phyloP scores from a whole-genome alignment of 2,329 filamentous ascomycete genomes.

The Ophiostoma himal-ulmi region DNA sequence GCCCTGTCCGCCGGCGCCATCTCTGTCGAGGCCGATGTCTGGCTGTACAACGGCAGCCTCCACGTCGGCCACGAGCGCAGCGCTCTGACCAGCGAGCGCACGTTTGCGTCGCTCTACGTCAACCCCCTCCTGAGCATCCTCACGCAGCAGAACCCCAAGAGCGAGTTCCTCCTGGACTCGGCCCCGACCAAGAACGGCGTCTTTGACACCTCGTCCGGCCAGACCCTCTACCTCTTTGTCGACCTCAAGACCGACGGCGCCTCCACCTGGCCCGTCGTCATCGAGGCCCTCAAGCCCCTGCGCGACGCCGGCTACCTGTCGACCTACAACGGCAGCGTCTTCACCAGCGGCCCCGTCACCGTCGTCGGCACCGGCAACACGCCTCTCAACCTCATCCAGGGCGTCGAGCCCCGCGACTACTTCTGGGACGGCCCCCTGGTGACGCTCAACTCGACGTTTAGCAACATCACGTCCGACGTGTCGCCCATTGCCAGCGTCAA shows the following conservation, averaged over 20 bases:
- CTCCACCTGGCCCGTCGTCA: conserved; percentile 2
- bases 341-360: conserved; percentile 9
- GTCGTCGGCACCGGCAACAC: conserved; percentile 15
- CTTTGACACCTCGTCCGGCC: conserved; percentile 8
- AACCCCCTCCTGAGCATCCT: conserved; percentile 5
- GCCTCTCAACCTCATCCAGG: conserved; percentile 9
- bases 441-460: conserved; percentile 8
- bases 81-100: conserved; percentile 6
- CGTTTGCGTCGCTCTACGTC: conserved; percentile 9
- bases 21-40: conserved; percentile 13
- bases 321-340: conserved; percentile 3
- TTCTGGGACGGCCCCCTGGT: conserved; percentile 12
- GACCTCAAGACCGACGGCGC: conserved; percentile 15
- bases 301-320: conserved; percentile 13
- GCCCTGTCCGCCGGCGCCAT: conserved; percentile 14
- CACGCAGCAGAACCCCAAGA: conserved; percentile 10
- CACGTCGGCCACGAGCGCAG: conserved; percentile 13
- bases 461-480: conserved; percentile 9
- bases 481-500: conserved; percentile 11
- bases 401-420: conserved; percentile 11
- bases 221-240: conserved; percentile 17
- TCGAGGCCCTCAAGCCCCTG: conserved; percentile 11
- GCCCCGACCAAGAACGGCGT: conserved; percentile 5
- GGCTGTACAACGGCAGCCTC: conserved; percentile 15
- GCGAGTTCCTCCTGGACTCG: background rate